Evolutionary conservation across 2,329 filamentous ascomycete genomes (phyloP).

Genomic region (Colletotrichum orbiculare): DNA sequence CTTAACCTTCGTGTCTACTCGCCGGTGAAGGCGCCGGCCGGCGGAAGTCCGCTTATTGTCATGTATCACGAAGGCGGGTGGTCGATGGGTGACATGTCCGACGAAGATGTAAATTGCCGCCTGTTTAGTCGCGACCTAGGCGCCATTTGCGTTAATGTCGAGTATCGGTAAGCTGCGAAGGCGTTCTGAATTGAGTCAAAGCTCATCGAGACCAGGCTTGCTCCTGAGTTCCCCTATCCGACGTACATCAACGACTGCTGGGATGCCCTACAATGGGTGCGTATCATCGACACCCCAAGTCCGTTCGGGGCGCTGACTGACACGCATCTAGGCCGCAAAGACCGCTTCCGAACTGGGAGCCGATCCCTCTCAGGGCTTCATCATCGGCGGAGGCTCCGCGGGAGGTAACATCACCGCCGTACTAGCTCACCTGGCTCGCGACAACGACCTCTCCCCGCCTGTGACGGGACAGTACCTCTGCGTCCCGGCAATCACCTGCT

Average conservation of each 20-base stretch:
- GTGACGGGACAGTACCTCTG: conserved; percentile 51
- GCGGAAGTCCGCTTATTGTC: conserved; percentile 26
- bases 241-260: conserved; percentile 57
- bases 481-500: conserved; percentile 22
- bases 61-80: conserved; percentile 32
- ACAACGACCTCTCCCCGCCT: conserved; percentile 49
- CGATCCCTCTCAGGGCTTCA: conserved; percentile 56
- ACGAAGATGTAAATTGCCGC: conserved; percentile 29
- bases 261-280: conserved; percentile 48
- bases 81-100: conserved; percentile 24
- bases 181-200: neutral
- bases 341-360: conserved; percentile 46
- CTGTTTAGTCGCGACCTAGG: conserved; percentile 27
- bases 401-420: conserved; percentile 62
- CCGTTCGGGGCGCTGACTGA: neutral
- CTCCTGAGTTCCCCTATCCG: conserved; percentile 61
- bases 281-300: neutral
- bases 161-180: conserved; percentile 50
- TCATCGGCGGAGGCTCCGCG: conserved; percentile 62
- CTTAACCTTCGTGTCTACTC: conserved; percentile 16
- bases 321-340: conserved; percentile 1
- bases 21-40: neutral
- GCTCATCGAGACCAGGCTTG: conserved; percentile 44
- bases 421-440: conserved; percentile 53
- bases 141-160: conserved; percentile 52